Conservation (phyloP, 2,329 filamentous ascomycete species). For the Aspergillus nomiae region DNA sequence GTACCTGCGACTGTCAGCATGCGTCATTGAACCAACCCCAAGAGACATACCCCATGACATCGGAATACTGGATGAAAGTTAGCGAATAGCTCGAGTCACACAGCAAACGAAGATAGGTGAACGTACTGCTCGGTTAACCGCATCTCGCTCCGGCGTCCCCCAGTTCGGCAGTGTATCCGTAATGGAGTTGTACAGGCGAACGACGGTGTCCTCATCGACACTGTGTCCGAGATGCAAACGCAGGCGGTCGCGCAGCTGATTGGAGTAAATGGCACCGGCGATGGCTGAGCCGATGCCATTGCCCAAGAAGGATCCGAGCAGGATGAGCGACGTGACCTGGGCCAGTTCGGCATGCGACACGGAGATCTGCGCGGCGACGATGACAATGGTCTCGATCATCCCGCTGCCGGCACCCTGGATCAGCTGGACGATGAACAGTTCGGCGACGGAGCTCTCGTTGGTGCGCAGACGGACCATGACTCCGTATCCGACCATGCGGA, state of each 20-base stretch:
- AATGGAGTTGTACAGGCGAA: constrained; percentile 50
- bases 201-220: constrained; percentile 34
- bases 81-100: constrained; percentile 1
- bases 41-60: constrained; percentile 29
- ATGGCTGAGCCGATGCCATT: constrained; percentile 41
- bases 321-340: constrained; percentile 51
- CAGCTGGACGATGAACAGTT: constrained; percentile 52
- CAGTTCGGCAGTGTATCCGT: constrained; percentile 43
- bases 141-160: constrained; percentile 44
- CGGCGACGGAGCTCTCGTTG: constrained; percentile 44
- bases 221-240: constrained; percentile 37
- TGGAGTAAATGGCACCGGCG: constrained; percentile 55
- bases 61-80: constrained; percentile 26
- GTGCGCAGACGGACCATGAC: constrained; percentile 54
- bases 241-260: constrained; percentile 44
- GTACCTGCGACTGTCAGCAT: constrained; percentile 20
- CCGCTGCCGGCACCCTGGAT: constrained; percentile 53
- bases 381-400: constrained; percentile 46
- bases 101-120: not conserved
- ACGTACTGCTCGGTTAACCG: constrained; percentile 45
- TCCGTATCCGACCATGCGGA: constrained; percentile 53
- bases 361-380: constrained; percentile 50
- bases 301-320: constrained; percentile 46
- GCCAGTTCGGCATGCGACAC: constrained; percentile 51
- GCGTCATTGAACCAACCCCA: not conserved